phyloP scores from a whole-genome alignment of 768 basidiomycete genomes.

The Podaxis sp. region DNA sequence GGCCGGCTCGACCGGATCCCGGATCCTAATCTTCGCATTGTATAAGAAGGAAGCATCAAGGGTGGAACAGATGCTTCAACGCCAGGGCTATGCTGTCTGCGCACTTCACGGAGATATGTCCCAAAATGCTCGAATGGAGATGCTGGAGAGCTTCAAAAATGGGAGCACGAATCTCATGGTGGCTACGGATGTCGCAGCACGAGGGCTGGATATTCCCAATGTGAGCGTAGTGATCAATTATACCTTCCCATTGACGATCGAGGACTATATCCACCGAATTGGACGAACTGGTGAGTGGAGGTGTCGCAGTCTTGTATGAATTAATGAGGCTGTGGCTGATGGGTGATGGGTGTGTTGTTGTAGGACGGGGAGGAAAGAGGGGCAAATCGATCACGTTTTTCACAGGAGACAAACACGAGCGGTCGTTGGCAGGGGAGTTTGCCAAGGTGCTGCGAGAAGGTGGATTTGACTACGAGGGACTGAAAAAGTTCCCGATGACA shows the following conservation, averaged over 20 bases:
- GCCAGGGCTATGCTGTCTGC: conserved; percentile 72
- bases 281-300: conserved; percentile 70
- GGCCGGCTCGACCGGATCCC: conserved; percentile 48
- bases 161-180: conserved; percentile 82
- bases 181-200: conserved; percentile 96
- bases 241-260: conserved; percentile 95
- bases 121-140: conserved; percentile 78
- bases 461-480: conserved; percentile 69
- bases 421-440: conserved; percentile 85
- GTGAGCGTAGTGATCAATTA: conserved; percentile 95
- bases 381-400: conserved; percentile 97
- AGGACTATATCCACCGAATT: conserved; percentile 89
- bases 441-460: conserved; percentile 88
- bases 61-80: conserved; percentile 74
- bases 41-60: conserved; percentile 97
- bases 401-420: conserved; percentile 85
- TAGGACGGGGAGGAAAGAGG: conserved; percentile 83
- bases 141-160: conserved; percentile 80
- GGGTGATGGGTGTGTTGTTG: not conserved
- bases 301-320: not conserved
- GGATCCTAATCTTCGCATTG: conserved; percentile 88
- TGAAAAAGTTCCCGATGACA: conserved; percentile 91
- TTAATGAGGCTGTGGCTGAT: not conserved
- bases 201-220: conserved; percentile 95
- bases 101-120: conserved; percentile 90